A percentile compares a stretch with the other conserved stretches of the same genome.
Conservation (phyloP, 2,329 filamentous ascomycete species). For the Aphanoascus verrucosus region DNA sequence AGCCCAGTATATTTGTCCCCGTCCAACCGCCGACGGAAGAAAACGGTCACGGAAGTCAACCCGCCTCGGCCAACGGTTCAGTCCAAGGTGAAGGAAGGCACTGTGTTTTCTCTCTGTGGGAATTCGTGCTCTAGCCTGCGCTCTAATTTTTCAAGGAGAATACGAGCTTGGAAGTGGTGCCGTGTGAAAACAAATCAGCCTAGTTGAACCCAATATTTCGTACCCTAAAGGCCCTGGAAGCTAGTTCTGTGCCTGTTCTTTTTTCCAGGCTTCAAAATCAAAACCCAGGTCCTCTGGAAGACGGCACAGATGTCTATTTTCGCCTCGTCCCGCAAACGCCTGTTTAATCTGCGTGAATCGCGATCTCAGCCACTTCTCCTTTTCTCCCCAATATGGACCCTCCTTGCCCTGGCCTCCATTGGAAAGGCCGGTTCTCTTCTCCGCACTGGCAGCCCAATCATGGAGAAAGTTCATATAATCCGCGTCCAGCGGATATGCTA, state of each 20-base stretch:
- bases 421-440: constrained; percentile 28
- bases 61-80: too few species aligned
- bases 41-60: too few species aligned
- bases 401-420: constrained; percentile 49
- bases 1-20: too few species aligned
- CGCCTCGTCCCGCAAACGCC: constrained; percentile 57
- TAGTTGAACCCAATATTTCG: too few species aligned
- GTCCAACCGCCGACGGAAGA: too few species aligned
- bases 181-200: too few species aligned
- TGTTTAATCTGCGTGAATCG: constrained; percentile 60
- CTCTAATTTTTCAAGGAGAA: too few species aligned
- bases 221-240: too few species aligned
- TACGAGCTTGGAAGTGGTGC: too few species aligned
- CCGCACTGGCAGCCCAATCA: constrained; percentile 33
- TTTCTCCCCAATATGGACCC: constrained; percentile 60
- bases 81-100: too few species aligned
- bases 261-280: constrained; percentile 39
- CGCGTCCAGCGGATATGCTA: constrained; percentile 41
- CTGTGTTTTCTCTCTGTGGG: too few species aligned
- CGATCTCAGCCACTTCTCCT: constrained; percentile 60
- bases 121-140: too few species aligned
- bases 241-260: constrained; percentile 7
- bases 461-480: constrained; percentile 38
- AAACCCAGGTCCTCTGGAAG: constrained; percentile 64
- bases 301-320: constrained; percentile 46